These are phyloP conservation scores for Plenodomus biglobosus DNA, from an alignment of 2,329 filamentous ascomycete species.

Conservation along the genomic window DNA sequence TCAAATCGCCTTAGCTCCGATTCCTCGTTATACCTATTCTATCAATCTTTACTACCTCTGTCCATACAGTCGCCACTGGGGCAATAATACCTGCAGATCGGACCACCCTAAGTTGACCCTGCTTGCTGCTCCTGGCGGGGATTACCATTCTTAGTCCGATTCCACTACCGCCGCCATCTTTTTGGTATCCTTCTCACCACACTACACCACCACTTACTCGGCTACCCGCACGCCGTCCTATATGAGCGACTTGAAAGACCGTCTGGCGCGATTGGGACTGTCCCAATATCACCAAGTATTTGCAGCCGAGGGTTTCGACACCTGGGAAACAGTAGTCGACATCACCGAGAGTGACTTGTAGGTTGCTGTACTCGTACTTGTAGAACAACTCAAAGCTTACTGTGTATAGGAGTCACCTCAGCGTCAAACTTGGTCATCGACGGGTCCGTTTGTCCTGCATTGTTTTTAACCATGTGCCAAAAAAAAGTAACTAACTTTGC, in stretches of 20 bases:
- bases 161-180: not conserved
- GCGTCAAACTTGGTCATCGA: slow-evolving; percentile 78
- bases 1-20: slow-evolving; percentile 17
- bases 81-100: slow-evolving; percentile 46
- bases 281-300: slow-evolving; percentile 74
- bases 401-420: slow-evolving; percentile 64
- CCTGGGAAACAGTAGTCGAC: slow-evolving; percentile 80
- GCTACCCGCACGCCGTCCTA: slow-evolving; percentile 26
- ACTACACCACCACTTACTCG: slow-evolving; percentile 7
- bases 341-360: slow-evolving; percentile 84
- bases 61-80: slow-evolving; percentile 22
- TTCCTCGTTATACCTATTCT: slow-evolving; percentile 37
- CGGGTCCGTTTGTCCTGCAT: slow-evolving; percentile 58
- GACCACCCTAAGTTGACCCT: slow-evolving; percentile 44
- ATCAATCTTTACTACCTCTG: slow-evolving; percentile 29
- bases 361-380: slow-evolving; percentile 34
- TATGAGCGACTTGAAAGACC: slow-evolving; percentile 67
- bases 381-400: slow-evolving; percentile 11
- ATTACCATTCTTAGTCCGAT: not conserved
- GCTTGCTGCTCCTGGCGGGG: not conserved
- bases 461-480: not conserved
- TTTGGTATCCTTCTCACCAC: slow-evolving; percentile 7
- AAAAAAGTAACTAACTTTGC: slow-evolving; percentile 5
- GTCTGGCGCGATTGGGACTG: slow-evolving; percentile 75
- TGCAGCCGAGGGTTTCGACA: slow-evolving; percentile 78